A percentile compares a stretch with the other conserved stretches of the same genome.
These are phyloP conservation scores for Geosiphon pyriformis DNA, from an alignment of 192 early-diverging fungal genomes.

Conservation along the genomic window DNA sequence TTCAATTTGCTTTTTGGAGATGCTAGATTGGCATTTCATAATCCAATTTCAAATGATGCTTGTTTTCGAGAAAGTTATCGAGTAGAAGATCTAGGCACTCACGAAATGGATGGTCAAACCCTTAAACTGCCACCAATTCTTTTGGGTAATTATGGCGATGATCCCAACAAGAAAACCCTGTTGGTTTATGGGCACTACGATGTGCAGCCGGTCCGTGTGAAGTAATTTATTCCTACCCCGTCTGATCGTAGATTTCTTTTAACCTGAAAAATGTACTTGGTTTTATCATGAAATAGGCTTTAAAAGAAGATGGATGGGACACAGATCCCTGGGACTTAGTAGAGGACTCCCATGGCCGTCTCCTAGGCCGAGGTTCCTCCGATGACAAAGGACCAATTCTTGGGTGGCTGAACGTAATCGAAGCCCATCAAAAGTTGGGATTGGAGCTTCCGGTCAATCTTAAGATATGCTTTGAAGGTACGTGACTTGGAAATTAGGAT, in stretches of 20 bases:
- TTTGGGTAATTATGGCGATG: constrained; percentile 84
- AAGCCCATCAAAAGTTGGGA: constrained; percentile 86
- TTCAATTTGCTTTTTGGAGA: constrained; percentile 19
- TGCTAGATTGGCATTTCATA: background rate
- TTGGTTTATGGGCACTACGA: constrained; percentile 98
- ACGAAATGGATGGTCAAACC: constrained; percentile 69
- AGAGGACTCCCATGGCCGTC: constrained; percentile 76
- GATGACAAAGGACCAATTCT: constrained; percentile 99
- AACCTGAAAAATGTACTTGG: too few species aligned
- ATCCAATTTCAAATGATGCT: background rate
- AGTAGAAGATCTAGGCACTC: constrained; percentile 72
- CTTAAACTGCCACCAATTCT: constrained; percentile 89
- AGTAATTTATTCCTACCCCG: too few species aligned
- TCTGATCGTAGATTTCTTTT: too few species aligned
- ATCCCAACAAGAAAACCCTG: constrained; percentile 91
- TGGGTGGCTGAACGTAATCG: constrained; percentile 93
- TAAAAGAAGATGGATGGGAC: constrained; percentile 82
- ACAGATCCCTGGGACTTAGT: constrained; percentile 86
- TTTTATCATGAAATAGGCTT: constrained; percentile 42
- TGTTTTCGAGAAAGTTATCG: constrained; percentile 35
- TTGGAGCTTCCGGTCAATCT: constrained; percentile 92
- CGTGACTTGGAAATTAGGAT: too few species aligned
- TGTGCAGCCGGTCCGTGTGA: constrained; percentile 92
- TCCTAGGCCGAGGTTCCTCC: constrained; percentile 88
- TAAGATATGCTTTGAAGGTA: constrained; percentile 98